Base-by-base conservation (phyloP, 805 yeast species). In the Yarrowia sp. region DNA sequence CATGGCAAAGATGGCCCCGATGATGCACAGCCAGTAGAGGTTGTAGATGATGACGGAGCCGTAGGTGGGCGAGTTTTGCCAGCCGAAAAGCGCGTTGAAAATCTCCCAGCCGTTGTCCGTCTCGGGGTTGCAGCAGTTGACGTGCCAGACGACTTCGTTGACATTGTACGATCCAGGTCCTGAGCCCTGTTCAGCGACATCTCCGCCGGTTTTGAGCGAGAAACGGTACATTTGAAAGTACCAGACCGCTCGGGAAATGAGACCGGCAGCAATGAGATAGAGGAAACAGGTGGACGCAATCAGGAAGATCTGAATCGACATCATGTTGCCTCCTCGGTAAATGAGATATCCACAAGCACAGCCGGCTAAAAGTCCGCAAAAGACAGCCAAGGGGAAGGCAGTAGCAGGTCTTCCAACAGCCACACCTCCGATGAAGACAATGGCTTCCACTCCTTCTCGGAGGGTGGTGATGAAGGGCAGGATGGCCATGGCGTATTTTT, bases 381-480 rank as follows among this genome's bases (percentile, higher is more conserved):
- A 82, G 61, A 94, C 98, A n/a, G 98, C 97, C 72, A 94, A 81
- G 70, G 98, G 98, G 85, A 91, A 93, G 8, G 97, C 86, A 26
- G 86, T 79, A 32, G 91, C 91, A 56, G 81, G 80, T 3, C 86
- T 77, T 66, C 86, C 80, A 72, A 92, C 83, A 78, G 97, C 96
- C 58, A 95, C 97, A 81, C 98, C 98, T 67, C 97, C 98, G 69
- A 93, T 95, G 75, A 93, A 93, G 55, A 93, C 97, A 70, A 93
- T 93, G 52, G 97, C 97, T 84, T 93, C 98, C 73, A 93, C 84
- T 80, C 99, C 99, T 84, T 94, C 99, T 86, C 99, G 89, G 72
- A 94, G 84, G 72, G 91, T 89, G 40, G 99, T 94, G 77, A 94
- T 83, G 74, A 91, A 90, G 12, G 99, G 98, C 73, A 94, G 84